Percentiles rank a stretch among this genome's conserved stretches.
Evolutionary conservation across 73 alveolate species (phyloP).

Genomic region (Diophrys appendiculata): DNA sequence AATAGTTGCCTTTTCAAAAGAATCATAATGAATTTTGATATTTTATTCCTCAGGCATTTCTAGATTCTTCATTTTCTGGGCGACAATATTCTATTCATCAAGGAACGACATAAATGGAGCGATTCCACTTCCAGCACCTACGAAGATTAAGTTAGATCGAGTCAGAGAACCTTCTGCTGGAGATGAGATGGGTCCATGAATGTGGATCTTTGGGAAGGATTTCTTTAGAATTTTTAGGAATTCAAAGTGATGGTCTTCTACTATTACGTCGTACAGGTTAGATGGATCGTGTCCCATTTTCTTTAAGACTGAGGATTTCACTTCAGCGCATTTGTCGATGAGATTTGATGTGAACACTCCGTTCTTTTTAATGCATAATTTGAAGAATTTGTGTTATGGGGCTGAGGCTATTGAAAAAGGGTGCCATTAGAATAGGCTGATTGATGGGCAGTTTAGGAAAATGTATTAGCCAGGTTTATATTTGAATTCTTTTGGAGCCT

Average conservation of each 20-base stretch:
- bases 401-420: constrained; percentile 38
- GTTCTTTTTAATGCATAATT: not conserved
- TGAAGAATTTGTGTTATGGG: constrained; percentile 5
- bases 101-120: constrained; percentile 27
- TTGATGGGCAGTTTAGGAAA: constrained; percentile 10
- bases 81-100: constrained; percentile 14
- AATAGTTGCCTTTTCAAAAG: no score
- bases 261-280: not conserved
- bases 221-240: not conserved
- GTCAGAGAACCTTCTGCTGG: constrained; percentile 25
- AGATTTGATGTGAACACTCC: constrained; percentile 20
- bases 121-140: constrained; percentile 32
- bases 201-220: constrained; percentile 18
- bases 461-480: constrained; percentile 23
- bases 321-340: not conserved
- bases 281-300: not conserved
- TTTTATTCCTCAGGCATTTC: no score
- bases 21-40: no score
- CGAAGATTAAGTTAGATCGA: constrained; percentile 6
- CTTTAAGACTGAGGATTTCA: not conserved
- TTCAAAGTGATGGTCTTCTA: not conserved
- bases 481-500: constrained; percentile 9
- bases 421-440: constrained; percentile 26
- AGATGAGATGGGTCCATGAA: constrained; percentile 4
- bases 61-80: no score